Evolutionary conservation across 352 stramenopile species (phyloP), one percentile per base, ranked within the genome.

Genomic region (Globisporangium solare): DNA sequence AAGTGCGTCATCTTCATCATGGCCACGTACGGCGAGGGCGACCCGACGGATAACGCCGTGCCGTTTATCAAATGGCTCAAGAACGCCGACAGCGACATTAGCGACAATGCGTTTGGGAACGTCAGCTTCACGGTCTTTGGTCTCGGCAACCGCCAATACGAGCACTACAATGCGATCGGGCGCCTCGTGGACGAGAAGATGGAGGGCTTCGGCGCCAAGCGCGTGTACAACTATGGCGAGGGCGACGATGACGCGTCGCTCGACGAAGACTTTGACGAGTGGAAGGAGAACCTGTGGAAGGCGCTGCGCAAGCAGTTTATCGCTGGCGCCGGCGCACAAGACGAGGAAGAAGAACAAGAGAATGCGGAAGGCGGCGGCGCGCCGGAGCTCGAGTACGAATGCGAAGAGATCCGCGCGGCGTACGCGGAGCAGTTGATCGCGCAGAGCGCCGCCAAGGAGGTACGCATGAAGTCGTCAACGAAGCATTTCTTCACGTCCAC

Each of bases 71-170:
- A 91, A 56, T 96, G 88, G 53, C 60, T 99, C 37, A 97, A 97
- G 60, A 65, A 88, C 39, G 83, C 88, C 53, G 67, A 72, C 10
- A 54, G 54, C 6, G 45, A 48, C 37, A 57, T 75, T 17, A 52
- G 24, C 3, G 60, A 63, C 0, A 42, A 61, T 6, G 53, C 55
- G 49, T 71, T 98, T 8, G 7, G 52, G 6, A 74, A 73, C 18
- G 72, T 99, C 13, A 59, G 90, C 13, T 99, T 84, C 73, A 88
- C 90, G 46, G 96, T 99, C 17, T 99, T 99, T 84, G 97, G 96
- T 3, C 79, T 99, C 0, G 97, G 97, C 22, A 99, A 99, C 73
- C 92, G 72, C 27, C 91, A 99, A 73, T 99, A 99, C 68, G 97
- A 99, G 64, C 91, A 99, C 69, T 99, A 95, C 78, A 99, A 99